A percentile compares a stretch with the other conserved stretches of the same genome.
Conservation (phyloP, 106 monocot species). For the Acanthochlamys bracteata region DNA sequence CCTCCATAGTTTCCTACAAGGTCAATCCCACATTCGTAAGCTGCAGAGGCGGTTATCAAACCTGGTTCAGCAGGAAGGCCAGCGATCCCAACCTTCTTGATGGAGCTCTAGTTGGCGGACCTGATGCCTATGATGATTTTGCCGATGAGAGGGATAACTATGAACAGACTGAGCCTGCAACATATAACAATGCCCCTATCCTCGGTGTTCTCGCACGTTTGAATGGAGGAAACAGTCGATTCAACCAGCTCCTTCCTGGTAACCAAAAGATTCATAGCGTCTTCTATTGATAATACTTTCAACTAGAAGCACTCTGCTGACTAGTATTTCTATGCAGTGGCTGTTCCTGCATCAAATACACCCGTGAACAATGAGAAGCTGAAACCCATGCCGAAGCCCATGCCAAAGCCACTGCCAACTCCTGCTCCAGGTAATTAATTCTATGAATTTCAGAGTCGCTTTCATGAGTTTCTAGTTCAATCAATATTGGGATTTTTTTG, state of each 20-base stretch:
- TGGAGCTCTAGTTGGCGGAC: conserved; percentile 87
- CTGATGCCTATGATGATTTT: conserved; percentile 80
- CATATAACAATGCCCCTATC: conserved; percentile 89
- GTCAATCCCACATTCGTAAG: conserved; percentile 58
- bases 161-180: conserved; percentile 88
- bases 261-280: neutral
- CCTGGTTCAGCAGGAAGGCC: conserved; percentile 56
- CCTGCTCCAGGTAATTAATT: conserved; percentile 11
- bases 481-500: too few relatives aligned
- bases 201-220: conserved; percentile 77
- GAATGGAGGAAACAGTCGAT: conserved; percentile 27
- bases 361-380: conserved; percentile 12
- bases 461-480: too few relatives aligned
- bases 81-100: conserved; percentile 78
- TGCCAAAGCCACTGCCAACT: conserved; percentile 3
- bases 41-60: conserved; percentile 69
- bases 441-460: too few relatives aligned
- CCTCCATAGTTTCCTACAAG: conserved; percentile 83
- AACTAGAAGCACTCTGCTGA: neutral
- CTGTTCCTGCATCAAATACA: neutral
- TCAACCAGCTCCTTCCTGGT: conserved; percentile 51
- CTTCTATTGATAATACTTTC: neutral
- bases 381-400: conserved; percentile 2
- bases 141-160: conserved; percentile 82
- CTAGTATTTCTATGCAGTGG: neutral